Evolutionary conservation across 148 eudicot genomes (phyloP).

Genomic region (Chenopodium album): DNA sequence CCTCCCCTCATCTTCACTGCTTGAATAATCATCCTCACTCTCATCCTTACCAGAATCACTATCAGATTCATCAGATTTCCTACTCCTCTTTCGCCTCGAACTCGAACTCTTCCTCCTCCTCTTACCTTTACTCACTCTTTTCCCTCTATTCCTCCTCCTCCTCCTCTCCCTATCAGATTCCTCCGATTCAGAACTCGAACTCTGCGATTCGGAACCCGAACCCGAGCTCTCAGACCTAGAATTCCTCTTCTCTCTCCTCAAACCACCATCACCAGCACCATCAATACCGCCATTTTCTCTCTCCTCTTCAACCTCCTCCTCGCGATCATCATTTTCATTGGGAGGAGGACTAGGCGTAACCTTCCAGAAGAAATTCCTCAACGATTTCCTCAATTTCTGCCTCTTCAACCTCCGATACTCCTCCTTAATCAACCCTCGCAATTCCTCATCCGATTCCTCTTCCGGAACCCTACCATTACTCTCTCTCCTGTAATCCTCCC

Average conservation of each 20-base stretch:
- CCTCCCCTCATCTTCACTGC: slow-evolving; percentile 20
- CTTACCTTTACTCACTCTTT: slow-evolving; percentile 32
- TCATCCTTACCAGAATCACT: slow-evolving; percentile 35
- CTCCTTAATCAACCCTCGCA: slow-evolving; percentile 57
- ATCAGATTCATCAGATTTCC: slow-evolving; percentile 36
- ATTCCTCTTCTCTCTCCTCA: neutral
- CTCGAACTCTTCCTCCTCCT: slow-evolving; percentile 32
- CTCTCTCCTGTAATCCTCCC: slow-evolving; percentile 28
- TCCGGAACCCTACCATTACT: slow-evolving; percentile 39
- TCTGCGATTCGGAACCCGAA: slow-evolving; percentile 43
- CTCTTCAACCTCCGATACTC: slow-evolving; percentile 77
- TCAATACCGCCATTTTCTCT: neutral
- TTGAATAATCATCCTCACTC: slow-evolving; percentile 22
- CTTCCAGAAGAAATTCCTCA: slow-evolving; percentile 59
- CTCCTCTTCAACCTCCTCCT: slow-evolving; percentile 24
- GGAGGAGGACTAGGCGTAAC: slow-evolving; percentile 86
- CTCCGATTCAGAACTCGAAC: neutral
- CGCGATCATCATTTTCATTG: slow-evolving; percentile 39
- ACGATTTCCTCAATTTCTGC: slow-evolving; percentile 62
- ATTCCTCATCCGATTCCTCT: slow-evolving; percentile 76
- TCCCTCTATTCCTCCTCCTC: slow-evolving; percentile 39
- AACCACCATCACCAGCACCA: neutral
- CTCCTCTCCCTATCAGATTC: slow-evolving; percentile 35
- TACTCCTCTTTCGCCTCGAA: slow-evolving; percentile 23
- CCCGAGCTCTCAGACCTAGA: slow-evolving; percentile 12